A percentile compares a stretch with the other conserved stretches of the same genome.
Conservation (phyloP, 495 filamentous ascomycete genomes). For the Xylaria castorea region DNA sequence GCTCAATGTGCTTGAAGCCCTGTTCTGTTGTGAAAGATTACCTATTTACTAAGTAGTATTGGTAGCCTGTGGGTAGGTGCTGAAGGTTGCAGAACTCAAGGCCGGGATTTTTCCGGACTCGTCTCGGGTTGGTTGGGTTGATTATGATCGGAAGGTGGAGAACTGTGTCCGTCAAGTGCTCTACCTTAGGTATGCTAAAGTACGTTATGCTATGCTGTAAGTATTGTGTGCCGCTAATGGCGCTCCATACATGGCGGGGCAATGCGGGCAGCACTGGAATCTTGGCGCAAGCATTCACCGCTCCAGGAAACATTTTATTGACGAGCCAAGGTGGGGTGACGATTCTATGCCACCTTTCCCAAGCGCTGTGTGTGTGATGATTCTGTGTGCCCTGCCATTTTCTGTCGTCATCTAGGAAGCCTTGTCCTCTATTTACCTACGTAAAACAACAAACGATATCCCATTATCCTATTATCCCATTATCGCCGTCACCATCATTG, state of each 20-base stretch:
- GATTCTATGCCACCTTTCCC: conserved; percentile 25
- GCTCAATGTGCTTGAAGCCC: neutral
- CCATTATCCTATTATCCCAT: neutral
- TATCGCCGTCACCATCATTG: neutral
- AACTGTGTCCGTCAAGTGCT: neutral
- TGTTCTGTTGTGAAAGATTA: neutral
- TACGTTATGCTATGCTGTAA: neutral
- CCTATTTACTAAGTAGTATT: neutral
- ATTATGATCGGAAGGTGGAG: conserved; percentile 1
- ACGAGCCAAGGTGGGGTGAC: conserved; percentile 27
- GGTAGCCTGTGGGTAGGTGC: neutral
- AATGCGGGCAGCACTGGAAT: conserved; percentile 19
- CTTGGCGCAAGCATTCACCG: conserved; percentile 18
- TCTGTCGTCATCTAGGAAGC: conserved; percentile 24
- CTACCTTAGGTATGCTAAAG: neutral
- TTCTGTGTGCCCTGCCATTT: conserved; percentile 35
- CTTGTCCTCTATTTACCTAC: neutral
- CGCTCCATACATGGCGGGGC: conserved; percentile 1
- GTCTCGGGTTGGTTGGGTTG: neutral
- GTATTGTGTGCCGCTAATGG: neutral
- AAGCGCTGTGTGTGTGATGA: neutral
- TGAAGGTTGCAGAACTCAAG: neutral
- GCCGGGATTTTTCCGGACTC: conserved; percentile 4
- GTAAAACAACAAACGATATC: conserved; percentile 2
- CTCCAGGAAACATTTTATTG: conserved; percentile 26